Evolutionary conservation across 768 basidiomycete genomes (phyloP).

Genomic region (Neoboletus subvelutipes): DNA sequence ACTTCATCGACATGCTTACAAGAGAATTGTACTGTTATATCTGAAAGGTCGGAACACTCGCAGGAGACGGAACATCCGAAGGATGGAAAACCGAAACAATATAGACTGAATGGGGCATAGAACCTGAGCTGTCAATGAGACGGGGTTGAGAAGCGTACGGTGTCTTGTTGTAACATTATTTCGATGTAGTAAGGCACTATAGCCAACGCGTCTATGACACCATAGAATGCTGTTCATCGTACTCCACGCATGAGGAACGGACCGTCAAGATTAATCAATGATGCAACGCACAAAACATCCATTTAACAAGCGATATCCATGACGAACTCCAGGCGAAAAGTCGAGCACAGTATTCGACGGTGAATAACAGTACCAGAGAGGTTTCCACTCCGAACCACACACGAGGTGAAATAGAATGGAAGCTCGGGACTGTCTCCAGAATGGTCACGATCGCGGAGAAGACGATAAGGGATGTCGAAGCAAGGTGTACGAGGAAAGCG

Average conservation of each 20-base stretch:
- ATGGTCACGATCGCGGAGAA: constrained; percentile 75
- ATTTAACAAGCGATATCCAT: constrained; percentile 58
- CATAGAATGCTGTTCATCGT: constrained; percentile 64
- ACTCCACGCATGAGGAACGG: not conserved
- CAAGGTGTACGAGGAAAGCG: constrained; percentile 74
- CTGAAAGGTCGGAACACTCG: constrained; percentile 90
- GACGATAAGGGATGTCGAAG: constrained; percentile 69
- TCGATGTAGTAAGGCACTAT: constrained; percentile 91
- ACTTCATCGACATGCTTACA: constrained; percentile 47
- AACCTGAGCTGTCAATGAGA: not conserved
- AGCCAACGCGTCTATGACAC: constrained; percentile 80
- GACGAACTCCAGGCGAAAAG: constrained; percentile 74
- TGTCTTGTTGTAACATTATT: constrained; percentile 79
- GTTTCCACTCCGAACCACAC: constrained; percentile 91
- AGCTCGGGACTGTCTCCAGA: constrained; percentile 75
- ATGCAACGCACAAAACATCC: constrained; percentile 61
- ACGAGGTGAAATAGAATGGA: constrained; percentile 65
- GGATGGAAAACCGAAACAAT: constrained; percentile 86
- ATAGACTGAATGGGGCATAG: constrained; percentile 52
- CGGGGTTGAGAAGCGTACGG: constrained; percentile 46
- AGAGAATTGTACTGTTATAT: constrained; percentile 77
- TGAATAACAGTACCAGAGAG: constrained; percentile 79
- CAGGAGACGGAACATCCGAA: constrained; percentile 85
- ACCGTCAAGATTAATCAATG: not conserved
- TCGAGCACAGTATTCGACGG: constrained; percentile 76